Evolutionary conservation across 768 basidiomycete species (phyloP), one percentile per base, ranked within the genome.

Genomic region (Nidularia pulvinata): DNA sequence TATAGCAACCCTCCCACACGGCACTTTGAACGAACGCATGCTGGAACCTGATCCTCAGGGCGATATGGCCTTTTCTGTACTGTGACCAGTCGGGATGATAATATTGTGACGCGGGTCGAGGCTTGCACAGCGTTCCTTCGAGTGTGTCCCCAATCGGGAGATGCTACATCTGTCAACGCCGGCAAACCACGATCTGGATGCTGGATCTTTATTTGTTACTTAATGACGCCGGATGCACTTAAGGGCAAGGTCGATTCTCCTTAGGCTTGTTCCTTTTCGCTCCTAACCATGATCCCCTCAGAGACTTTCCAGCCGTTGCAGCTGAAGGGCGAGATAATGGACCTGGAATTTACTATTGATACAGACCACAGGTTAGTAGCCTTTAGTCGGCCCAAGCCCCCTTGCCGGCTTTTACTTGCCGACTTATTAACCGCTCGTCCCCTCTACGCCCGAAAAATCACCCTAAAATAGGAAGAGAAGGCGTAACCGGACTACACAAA

Each of bases 401-500:
- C 54, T 57, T 56, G 42, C 33, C 52, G 44, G 54, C 57, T 62
- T 69, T 73, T 67, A 71, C 70, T 73, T 69, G 70, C 76, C 76
- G 73, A 73, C 72, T 75, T 70, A 76, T 75, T 76, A 73, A 71
- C 74, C 75, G 73, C 66, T 66, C 47, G 57, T 69, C 75, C 75
- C 68, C 73, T 71, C 71, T 75, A 73, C 70, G 44, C 64, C 75
- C 74, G 69, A 64, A 65, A 63, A 59, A 69, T 70, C 68, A 63
- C 68, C 75, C 75, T 72, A 75, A 76, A 76, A 73, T 73, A 81
- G 90, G 71, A 93, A 89, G 68, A 81, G 93, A 62, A 86, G 93
- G 66, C 82, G 94, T 64, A 96, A 96, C 74, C 80, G 94, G 65
- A 95, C 93, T 46, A 95, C 93, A 2, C 90, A 95, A 75, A 91